A percentile compares a stretch with the other conserved stretches of the same genome.
These are phyloP conservation scores for Mortierella sp. DNA, from an alignment of 371 early-diverging fungal species.

Conservation along the genomic window DNA sequence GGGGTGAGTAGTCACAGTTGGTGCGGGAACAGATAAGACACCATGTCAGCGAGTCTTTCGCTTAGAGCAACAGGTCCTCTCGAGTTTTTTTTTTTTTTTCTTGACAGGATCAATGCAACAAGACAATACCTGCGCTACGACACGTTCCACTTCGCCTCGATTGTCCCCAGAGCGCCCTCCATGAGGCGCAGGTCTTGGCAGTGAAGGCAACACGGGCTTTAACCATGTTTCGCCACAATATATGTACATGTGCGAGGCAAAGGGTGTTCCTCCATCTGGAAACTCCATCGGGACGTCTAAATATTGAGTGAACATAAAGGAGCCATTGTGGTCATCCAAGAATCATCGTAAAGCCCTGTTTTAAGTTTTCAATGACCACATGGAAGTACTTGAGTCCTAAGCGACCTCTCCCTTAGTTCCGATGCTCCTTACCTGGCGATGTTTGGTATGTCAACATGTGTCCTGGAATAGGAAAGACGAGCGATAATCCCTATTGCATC, in stretches of 20 bases:
- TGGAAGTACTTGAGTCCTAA: too few species aligned
- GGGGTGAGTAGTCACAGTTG: too few species aligned
- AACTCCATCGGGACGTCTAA: slow-evolving; percentile 75
- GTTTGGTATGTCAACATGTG: slow-evolving; percentile 61
- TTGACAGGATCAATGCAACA: too few species aligned
- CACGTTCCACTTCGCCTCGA: slow-evolving; percentile 58
- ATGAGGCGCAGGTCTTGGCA: slow-evolving; percentile 15
- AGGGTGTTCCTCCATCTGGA: slow-evolving; percentile 82
- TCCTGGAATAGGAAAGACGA: slow-evolving; percentile 79
- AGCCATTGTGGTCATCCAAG: background rate
- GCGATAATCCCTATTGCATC: slow-evolving; percentile 71
- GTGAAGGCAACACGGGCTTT: slow-evolving; percentile 25
- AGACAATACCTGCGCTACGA: slow-evolving; percentile 67
- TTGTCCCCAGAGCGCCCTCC: slow-evolving; percentile 48
- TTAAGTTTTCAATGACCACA: too few species aligned
- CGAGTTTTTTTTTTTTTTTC: background rate
- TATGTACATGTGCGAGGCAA: slow-evolving; percentile 70
- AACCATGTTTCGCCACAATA: slow-evolving; percentile 67
- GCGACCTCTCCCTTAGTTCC: too few species aligned
- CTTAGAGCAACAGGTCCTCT: too few species aligned
- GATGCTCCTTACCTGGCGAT: slow-evolving; percentile 39
- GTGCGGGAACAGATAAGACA: too few species aligned
- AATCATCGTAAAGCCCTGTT: background rate
- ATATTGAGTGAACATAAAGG: background rate
- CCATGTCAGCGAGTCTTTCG: too few species aligned